Evolutionary conservation across 305 asterid genomes (phyloP).

Genomic region (Fraxinus velutina): DNA sequence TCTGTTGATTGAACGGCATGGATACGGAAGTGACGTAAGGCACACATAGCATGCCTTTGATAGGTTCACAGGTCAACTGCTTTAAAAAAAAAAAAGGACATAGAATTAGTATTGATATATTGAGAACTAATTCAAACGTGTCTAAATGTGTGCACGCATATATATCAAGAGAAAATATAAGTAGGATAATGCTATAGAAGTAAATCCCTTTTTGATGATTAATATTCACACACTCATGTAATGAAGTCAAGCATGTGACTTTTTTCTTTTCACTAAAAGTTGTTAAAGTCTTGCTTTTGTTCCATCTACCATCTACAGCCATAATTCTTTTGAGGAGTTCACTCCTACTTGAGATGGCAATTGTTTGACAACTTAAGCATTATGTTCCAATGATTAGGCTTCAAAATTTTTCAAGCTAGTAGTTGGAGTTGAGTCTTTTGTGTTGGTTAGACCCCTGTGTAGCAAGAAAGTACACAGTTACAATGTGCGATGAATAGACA

Average conservation of each 20-base stretch:
- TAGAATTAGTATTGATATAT: not conserved
- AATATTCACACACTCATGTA: not conserved
- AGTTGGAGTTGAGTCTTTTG: not conserved
- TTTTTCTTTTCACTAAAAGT: not conserved
- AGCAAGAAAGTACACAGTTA: not conserved
- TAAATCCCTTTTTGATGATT: not conserved
- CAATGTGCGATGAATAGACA: not conserved
- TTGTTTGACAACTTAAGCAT: not conserved
- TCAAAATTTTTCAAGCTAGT: not conserved
- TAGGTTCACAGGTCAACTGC: not conserved
- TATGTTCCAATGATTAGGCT: not conserved
- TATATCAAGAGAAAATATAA: not conserved
- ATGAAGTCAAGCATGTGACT: not conserved
- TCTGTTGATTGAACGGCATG: not conserved
- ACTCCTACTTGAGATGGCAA: not conserved
- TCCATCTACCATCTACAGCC: not conserved
- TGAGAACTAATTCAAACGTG: not conserved
- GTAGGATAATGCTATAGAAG: not conserved
- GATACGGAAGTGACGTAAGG: not conserved
- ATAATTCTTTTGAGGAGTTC: not conserved
- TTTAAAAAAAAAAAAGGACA: not conserved
- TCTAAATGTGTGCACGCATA: not conserved
- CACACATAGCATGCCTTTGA: not conserved
- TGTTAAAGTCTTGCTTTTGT: not conserved
- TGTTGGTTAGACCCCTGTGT: not conserved